Base-by-base conservation (phyloP, 2,329 filamentous ascomycete genomes). In the Talaromyces sp. region DNA sequence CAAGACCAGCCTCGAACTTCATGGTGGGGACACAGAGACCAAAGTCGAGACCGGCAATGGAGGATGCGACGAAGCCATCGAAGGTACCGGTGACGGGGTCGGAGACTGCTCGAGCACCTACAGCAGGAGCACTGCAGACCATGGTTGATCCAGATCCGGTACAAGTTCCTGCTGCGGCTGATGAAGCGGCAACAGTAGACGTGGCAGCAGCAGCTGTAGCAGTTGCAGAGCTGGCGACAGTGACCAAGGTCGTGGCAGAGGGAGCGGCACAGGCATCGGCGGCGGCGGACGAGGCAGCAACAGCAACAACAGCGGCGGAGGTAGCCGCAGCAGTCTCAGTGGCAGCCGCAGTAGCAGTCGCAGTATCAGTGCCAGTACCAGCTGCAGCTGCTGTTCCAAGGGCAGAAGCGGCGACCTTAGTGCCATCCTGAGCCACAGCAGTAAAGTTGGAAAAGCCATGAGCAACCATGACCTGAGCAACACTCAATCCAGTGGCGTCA, bases 391-490 rank as follows among this genome's bases (percentile, higher is more conserved):
- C 77, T 36, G 75, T 76, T 58, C 51, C 74, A 69, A 25, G 72
- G n/a, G 65, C 71, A 36, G 66, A 65, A 10, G 68, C 59, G 25
- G 56, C 56, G 22, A 45, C 73, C 1, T 84, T 85, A 69, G 38
- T 47, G 15, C 56, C 63, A n/a, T 61, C 58, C 38, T 59, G 63
- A 3, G 40, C 36, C 2, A 38, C 58, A 15, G 34, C 45, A 19
- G 63, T 65, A 29, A 91, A 88, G 76, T 87, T 87, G 68, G 81
- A 80, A 72, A 91, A 88, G 13, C 88, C 89, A 65, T 88, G 83
- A 25, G 84, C 85, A 58, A 77, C 78, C 77, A 89, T 82, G 66
- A 91, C 77, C 65, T 90, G 83, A 25, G 89, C 89, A 31, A 91
- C 85, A 67, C 86, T 89, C 70, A 88, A 74, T n/a, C 89, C 88